phyloP scores from a whole-genome alignment of 768 basidiomycete genomes.

The Sarcodon sp. region DNA sequence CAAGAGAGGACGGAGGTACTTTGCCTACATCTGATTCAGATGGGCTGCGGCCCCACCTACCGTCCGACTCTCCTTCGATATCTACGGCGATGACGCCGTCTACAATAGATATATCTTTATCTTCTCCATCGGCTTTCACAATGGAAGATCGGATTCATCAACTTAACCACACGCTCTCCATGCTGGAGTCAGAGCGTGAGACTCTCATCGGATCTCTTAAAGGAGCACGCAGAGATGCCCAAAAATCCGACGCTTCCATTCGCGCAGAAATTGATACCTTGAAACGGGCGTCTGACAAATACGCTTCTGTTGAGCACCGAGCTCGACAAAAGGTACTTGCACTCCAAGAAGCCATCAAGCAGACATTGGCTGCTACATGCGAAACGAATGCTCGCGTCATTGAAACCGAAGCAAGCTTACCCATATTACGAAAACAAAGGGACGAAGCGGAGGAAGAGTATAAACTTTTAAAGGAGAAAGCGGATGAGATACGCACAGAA shows the following conservation, averaged over 20 bases:
- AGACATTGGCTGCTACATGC: constrained; percentile 38
- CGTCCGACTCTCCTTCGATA: constrained; percentile 11
- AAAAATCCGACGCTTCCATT: constrained; percentile 71
- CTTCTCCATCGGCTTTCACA: constrained; percentile 24
- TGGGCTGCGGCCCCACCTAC: constrained; percentile 10
- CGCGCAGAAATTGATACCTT: constrained; percentile 77
- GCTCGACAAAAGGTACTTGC: constrained; percentile 79
- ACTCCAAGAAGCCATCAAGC: constrained; percentile 79
- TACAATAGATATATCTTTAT: constrained; percentile 5
- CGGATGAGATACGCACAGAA: constrained; percentile 29
- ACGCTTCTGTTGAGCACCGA: constrained; percentile 60
- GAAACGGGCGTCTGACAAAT: constrained; percentile 75
- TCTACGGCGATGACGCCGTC: constrained; percentile 8
- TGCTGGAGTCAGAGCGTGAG: constrained; percentile 55
- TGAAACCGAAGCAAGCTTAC: constrained; percentile 27
- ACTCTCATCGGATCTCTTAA: constrained; percentile 61
- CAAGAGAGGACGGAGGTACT: background rate
- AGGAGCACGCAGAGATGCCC: constrained; percentile 64
- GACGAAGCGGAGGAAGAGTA: constrained; percentile 33
- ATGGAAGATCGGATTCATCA: constrained; percentile 56
- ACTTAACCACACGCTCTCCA: constrained; percentile 53
- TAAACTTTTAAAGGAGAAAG: constrained; percentile 25
- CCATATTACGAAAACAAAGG: constrained; percentile 25
- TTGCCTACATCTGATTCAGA: constrained; percentile 9
- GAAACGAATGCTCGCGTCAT: constrained; percentile 27